phyloP scores from a whole-genome alignment of 73 alveolate genomes.

The Durusdinium trenchii region DNA sequence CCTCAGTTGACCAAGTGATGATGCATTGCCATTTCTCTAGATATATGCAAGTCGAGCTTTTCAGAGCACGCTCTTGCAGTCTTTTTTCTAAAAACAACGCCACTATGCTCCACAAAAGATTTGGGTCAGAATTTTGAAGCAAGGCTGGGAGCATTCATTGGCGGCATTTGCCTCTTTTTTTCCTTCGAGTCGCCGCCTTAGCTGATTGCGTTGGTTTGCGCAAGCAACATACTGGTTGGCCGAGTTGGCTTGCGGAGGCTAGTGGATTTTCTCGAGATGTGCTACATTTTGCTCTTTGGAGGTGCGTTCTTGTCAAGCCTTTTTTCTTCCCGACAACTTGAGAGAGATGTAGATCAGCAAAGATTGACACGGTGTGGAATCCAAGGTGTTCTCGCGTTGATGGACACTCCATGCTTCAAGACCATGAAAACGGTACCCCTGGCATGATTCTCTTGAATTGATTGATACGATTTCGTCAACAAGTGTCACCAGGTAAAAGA shows the following conservation, averaged over 20 bases:
- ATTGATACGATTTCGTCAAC: background rate
- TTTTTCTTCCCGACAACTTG: background rate
- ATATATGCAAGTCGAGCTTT: background rate
- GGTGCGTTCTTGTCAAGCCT: constrained; percentile 41
- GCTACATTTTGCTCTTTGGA: constrained; percentile 78
- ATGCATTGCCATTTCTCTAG: background rate
- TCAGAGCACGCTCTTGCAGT: no score
- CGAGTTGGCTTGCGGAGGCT: background rate
- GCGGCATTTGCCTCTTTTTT: constrained; percentile 90
- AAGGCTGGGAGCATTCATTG: constrained; percentile 94
- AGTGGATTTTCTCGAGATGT: constrained; percentile 74
- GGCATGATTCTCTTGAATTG: background rate
- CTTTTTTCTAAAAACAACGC: background rate
- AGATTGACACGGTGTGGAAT: background rate
- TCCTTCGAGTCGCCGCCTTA: constrained; percentile 55
- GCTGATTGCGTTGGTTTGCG: background rate
- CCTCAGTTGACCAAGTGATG: background rate
- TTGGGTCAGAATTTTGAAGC: no score
- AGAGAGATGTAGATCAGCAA: background rate
- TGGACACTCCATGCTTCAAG: constrained; percentile 95
- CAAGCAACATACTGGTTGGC: background rate
- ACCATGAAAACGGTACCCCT: constrained; percentile 60
- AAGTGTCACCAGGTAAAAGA: constrained; percentile 68
- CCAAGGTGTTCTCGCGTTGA: constrained; percentile 86
- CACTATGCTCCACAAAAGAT: no score